A percentile compares a stretch with the other conserved stretches of the same genome.
Evolutionary conservation across 2,329 filamentous ascomycete genomes (phyloP).

Genomic region (Diaporthe citri): DNA sequence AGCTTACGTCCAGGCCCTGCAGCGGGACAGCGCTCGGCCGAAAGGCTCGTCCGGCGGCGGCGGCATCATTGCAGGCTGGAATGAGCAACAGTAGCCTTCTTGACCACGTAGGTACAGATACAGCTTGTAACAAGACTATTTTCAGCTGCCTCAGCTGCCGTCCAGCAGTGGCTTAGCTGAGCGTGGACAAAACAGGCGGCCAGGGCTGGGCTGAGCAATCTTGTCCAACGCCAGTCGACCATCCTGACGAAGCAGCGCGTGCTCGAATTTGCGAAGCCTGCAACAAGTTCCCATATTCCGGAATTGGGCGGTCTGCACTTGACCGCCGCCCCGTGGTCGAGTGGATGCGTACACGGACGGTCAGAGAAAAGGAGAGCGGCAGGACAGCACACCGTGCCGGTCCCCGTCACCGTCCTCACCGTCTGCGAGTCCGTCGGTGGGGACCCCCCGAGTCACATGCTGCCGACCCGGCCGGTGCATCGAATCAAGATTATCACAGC

Average conservation of each 20-base stretch:
- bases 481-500: conserved; percentile 11
- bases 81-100: neutral
- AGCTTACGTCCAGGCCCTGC: conserved; percentile 3
- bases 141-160: conserved; percentile 13
- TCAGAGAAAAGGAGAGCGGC: neutral
- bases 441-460: neutral
- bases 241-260: neutral
- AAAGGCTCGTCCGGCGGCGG: conserved; percentile 17
- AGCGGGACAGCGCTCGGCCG: conserved; percentile 17
- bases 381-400: neutral
- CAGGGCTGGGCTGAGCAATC: conserved; percentile 11
- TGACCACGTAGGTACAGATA: neutral
- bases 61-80: neutral
- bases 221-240: neutral
- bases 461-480: conserved; percentile 15
- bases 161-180: conserved; percentile 21
- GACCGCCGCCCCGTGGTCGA: conserved; percentile 8
- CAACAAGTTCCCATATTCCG: neutral
- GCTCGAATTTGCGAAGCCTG: conserved; percentile 1
- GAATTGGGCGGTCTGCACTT: conserved; percentile 16
- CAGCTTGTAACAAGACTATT: conserved; percentile 10
- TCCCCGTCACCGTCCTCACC: conserved; percentile 3
- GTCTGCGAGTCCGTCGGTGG: conserved; percentile 11
- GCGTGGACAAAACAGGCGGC: conserved; percentile 5
- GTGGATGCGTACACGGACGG: neutral